Conservation (phyloP, 192 early-diverging fungal genomes). For the Phycomyces blakesleeanus region DNA sequence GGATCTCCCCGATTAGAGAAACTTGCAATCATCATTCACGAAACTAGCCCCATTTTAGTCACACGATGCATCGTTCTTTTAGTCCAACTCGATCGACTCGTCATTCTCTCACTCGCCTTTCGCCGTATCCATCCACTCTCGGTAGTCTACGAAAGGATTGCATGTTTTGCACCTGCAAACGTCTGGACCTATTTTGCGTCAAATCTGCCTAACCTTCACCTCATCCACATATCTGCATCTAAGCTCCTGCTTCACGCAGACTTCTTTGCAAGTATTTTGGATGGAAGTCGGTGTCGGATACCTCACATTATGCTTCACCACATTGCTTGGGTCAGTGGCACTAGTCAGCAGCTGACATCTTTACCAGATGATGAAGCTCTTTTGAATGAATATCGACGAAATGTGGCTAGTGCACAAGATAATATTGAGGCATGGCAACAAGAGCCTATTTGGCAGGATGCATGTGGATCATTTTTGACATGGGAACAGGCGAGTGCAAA, state of each 20-base stretch:
- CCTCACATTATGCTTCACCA: slow-evolving; percentile 32
- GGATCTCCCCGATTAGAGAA: slow-evolving; percentile 25
- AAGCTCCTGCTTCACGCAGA: slow-evolving; percentile 15
- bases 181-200: slow-evolving; percentile 19
- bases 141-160: slow-evolving; percentile 12
- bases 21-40: slow-evolving; percentile 28
- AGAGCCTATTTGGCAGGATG: slow-evolving; percentile 2
- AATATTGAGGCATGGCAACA: slow-evolving; percentile 9
- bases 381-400: slow-evolving; percentile 4
- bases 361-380: slow-evolving; percentile 2
- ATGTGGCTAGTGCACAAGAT: neutral
- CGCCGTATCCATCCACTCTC: slow-evolving; percentile 16
- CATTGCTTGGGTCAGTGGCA: slow-evolving; percentile 2
- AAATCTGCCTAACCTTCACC: slow-evolving; percentile 5
- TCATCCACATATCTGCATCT: slow-evolving; percentile 25
- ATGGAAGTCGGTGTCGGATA: neutral
- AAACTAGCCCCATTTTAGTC: slow-evolving; percentile 10
- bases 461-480: slow-evolving; percentile 15
- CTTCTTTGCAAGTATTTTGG: slow-evolving; percentile 16
- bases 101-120: slow-evolving; percentile 30
- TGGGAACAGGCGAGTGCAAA: slow-evolving; percentile 13
- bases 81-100: neutral
- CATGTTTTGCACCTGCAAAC: slow-evolving; percentile 17
- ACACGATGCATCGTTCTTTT: slow-evolving; percentile 7
- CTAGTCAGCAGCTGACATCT: neutral